Conservation (phyloP, 352 stramenopile species). For the Bremia lactucae region DNA sequence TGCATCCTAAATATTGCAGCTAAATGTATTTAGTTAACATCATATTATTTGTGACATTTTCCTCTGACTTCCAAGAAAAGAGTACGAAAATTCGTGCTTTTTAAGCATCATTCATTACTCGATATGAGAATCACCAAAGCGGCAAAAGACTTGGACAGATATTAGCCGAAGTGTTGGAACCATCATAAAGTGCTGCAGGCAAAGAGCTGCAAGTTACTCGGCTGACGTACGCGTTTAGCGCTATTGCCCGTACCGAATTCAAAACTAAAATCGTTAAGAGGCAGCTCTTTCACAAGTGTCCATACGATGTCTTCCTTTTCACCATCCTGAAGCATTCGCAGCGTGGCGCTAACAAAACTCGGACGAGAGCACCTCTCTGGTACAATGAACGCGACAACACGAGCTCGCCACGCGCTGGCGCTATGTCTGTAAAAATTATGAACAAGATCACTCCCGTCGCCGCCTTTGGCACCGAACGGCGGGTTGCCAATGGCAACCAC, state of each 20-base stretch:
- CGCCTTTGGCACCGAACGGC: slow-evolving; percentile 37
- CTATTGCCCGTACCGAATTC: slow-evolving; percentile 33
- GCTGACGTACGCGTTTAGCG: slow-evolving; percentile 51
- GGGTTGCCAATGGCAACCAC: slow-evolving; percentile 58
- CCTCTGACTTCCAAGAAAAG: no score
- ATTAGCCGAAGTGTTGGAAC: no score
- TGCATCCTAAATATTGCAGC: no score
- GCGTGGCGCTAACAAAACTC: slow-evolving; percentile 29
- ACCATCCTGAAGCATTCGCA: slow-evolving; percentile 14
- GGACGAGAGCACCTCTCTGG: slow-evolving; percentile 40
- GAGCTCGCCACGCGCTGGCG: slow-evolving; percentile 34
- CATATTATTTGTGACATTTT: no score
- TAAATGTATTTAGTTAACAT: no score
- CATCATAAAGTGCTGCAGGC: background rate
- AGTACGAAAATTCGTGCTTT: no score
- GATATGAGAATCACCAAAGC: no score
- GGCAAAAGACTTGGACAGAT: no score
- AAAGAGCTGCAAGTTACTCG: slow-evolving; percentile 47
- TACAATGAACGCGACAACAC: slow-evolving; percentile 58
- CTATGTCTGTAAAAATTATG: slow-evolving; percentile 40
- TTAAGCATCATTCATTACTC: no score
- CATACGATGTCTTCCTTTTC: slow-evolving; percentile 4
- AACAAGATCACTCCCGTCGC: slow-evolving; percentile 34
- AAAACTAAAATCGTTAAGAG: slow-evolving; percentile 37
- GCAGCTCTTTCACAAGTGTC: slow-evolving; percentile 19